Percentiles rank a stretch among this genome's conserved stretches.
phyloP scores from a whole-genome alignment of 495 filamentous ascomycete genomes.

The Penicillium subrubescens region DNA sequence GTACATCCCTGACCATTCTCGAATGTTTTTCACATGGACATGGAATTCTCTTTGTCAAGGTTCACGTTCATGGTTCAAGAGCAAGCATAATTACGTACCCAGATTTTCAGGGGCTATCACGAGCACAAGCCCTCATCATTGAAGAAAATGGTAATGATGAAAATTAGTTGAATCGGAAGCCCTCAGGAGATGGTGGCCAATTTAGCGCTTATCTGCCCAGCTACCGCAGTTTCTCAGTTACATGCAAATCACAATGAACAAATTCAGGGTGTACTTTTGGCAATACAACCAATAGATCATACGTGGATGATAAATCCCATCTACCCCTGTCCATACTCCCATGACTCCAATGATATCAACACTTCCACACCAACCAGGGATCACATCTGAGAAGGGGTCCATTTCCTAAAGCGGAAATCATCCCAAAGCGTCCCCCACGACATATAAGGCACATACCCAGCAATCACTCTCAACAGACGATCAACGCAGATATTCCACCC shows the following conservation, averaged over 20 bases:
- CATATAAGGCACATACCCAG: not conserved
- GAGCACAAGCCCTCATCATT: too few relatives aligned
- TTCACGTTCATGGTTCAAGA: not conserved
- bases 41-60: not conserved
- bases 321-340: not conserved
- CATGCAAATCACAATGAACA: not conserved
- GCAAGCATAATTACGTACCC: too few relatives aligned
- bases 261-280: not conserved
- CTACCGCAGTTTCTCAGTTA: not conserved
- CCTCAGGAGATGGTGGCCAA: not conserved
- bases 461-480: not conserved
- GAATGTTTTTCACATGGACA: not conserved
- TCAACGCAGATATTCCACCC: not conserved
- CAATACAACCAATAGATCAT: not conserved
- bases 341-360: not conserved
- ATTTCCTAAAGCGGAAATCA: conserved; percentile 2
- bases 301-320: not conserved
- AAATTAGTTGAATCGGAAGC: not conserved
- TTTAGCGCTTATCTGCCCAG: too few relatives aligned
- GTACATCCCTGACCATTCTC: too few relatives aligned
- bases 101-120: too few relatives aligned
- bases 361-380: not conserved
- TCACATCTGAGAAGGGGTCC: not conserved
- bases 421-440: not conserved
- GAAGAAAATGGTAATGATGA: not conserved